Percentiles rank a stretch among this genome's conserved stretches.
Evolutionary conservation across 495 filamentous ascomycete species (phyloP).

Genomic region (Stereocaulon alpinum): DNA sequence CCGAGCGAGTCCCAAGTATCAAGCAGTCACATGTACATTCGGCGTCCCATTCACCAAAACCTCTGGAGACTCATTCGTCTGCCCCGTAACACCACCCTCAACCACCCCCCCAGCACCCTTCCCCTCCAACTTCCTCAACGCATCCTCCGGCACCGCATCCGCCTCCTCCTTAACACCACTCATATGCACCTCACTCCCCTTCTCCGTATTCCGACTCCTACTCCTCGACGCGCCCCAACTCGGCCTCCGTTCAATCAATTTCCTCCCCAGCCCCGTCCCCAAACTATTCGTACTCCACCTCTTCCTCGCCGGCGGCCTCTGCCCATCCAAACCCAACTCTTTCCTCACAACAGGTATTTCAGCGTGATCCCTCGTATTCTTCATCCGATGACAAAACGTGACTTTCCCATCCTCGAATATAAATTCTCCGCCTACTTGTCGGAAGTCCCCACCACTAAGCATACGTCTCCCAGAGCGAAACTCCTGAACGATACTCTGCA

Average conservation of each 20-base stretch:
- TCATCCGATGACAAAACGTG: constrained; percentile 80
- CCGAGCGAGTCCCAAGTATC: background rate
- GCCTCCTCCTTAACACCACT: background rate
- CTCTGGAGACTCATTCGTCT: too few species aligned
- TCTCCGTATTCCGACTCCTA: constrained; percentile 5
- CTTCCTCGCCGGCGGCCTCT: background rate
- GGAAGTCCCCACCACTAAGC: constrained; percentile 54
- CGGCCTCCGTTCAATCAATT: constrained; percentile 8
- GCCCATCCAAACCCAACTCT: constrained; percentile 44
- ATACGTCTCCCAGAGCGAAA: constrained; percentile 42
- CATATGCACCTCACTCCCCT: background rate
- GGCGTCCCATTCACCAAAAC: background rate
- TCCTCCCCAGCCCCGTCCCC: constrained; percentile 1
- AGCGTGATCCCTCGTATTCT: constrained; percentile 64
- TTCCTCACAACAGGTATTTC: constrained; percentile 54
- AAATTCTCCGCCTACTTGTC: constrained; percentile 78
- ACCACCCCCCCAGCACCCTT: background rate
- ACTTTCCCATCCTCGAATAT: constrained; percentile 53
- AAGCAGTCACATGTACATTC: background rate
- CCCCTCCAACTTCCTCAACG: constrained; percentile 2
- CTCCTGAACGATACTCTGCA: constrained; percentile 45
- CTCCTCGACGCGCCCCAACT: constrained; percentile 18
- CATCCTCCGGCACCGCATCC: background rate
- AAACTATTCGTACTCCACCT: constrained; percentile 1
- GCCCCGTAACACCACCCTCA: background rate